Evolutionary conservation across 2,329 filamentous ascomycete species (phyloP).

Genomic region (Aspergillus viridinutans): DNA sequence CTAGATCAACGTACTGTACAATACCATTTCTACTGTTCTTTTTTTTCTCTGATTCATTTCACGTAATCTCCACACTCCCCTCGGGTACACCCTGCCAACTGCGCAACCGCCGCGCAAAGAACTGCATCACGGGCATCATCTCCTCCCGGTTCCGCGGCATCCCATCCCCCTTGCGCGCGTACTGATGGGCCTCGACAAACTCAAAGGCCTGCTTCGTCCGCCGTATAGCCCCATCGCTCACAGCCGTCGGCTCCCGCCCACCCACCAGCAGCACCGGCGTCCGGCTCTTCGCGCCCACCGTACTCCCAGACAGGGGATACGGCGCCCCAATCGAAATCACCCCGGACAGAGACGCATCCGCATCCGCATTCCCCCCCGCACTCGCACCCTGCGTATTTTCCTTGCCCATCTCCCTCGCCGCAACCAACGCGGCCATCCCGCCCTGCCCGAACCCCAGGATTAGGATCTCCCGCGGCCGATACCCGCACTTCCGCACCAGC

Average conservation of each 20-base stretch:
- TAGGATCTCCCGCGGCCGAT: constrained; percentile 56
- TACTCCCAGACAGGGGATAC: constrained; percentile 33
- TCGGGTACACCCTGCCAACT: constrained; percentile 45
- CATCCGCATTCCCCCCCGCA: background rate
- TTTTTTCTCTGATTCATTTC: background rate
- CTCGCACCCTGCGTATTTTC: no score
- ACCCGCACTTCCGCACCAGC: constrained; percentile 56
- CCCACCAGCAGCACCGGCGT: constrained; percentile 42
- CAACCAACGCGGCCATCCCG: constrained; percentile 57
- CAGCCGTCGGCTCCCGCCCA: constrained; percentile 42
- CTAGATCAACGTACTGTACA: constrained; percentile 5
- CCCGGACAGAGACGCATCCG: constrained; percentile 26
- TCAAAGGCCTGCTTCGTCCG: constrained; percentile 62
- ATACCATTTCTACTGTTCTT: constrained; percentile 1
- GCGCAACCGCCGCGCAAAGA: constrained; percentile 45
- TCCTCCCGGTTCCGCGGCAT: constrained; percentile 85
- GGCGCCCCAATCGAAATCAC: constrained; percentile 43
- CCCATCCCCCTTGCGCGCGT: constrained; percentile 65
- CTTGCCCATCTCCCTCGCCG: constrained; percentile 44
- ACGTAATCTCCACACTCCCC: constrained; percentile 41
- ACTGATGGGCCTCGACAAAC: constrained; percentile 64
- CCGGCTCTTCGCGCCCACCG: constrained; percentile 30
- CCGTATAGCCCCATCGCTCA: constrained; percentile 62
- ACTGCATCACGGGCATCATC: constrained; percentile 87
- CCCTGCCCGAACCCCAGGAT: constrained; percentile 67